A percentile compares a stretch with the other conserved stretches of the same genome.
phyloP scores from a whole-genome alignment of 1,284 basidiomycete genomes.

The Mycena citricolor region DNA sequence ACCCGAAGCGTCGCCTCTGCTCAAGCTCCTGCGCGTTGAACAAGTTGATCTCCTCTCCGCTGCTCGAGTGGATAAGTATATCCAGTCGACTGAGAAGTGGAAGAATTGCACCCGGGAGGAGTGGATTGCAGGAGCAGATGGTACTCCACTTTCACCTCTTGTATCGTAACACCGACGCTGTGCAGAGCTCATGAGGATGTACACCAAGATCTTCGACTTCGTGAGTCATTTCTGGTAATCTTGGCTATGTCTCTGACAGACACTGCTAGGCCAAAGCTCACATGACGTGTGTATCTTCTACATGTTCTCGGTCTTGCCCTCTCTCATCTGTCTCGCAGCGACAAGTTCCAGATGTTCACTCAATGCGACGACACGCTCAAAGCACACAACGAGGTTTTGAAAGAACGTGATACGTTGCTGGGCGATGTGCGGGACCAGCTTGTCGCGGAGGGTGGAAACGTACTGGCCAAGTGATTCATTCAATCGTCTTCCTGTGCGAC shows the following conservation, averaged over 20 bases:
- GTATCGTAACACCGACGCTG: background rate
- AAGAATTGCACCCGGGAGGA: slow-evolving; percentile 9
- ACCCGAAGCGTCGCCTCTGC: too few relatives aligned
- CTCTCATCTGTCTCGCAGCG: background rate
- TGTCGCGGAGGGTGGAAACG: slow-evolving; percentile 8
- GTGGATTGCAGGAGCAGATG: slow-evolving; percentile 16
- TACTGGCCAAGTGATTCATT: slow-evolving; percentile 9
- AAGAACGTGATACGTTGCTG: slow-evolving; percentile 8
- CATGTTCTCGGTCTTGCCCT: background rate
- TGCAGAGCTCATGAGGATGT: slow-evolving; percentile 4
- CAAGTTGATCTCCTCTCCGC: slow-evolving; percentile 2
- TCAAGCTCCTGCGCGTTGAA: slow-evolving; percentile 11
- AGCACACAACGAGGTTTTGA: slow-evolving; percentile 4
- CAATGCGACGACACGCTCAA: slow-evolving; percentile 1
- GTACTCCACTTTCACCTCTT: background rate
- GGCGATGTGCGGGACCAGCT: slow-evolving; percentile 1
- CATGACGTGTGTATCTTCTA: slow-evolving; percentile 10
- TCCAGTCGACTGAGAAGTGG: slow-evolving; percentile 10
- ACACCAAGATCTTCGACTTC: slow-evolving; percentile 16
- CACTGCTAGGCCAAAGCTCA: slow-evolving; percentile 8
- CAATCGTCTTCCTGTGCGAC: too few relatives aligned
- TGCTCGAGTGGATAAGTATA: slow-evolving; percentile 11
- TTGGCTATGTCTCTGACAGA: background rate
- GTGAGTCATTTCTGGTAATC: too few relatives aligned
- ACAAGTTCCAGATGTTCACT: slow-evolving; percentile 8